Percentiles rank a stretch among this genome's conserved stretches.
phyloP scores from a whole-genome alignment of 2,329 filamentous ascomycete species.

The Dendrostoma leiphaemia region DNA sequence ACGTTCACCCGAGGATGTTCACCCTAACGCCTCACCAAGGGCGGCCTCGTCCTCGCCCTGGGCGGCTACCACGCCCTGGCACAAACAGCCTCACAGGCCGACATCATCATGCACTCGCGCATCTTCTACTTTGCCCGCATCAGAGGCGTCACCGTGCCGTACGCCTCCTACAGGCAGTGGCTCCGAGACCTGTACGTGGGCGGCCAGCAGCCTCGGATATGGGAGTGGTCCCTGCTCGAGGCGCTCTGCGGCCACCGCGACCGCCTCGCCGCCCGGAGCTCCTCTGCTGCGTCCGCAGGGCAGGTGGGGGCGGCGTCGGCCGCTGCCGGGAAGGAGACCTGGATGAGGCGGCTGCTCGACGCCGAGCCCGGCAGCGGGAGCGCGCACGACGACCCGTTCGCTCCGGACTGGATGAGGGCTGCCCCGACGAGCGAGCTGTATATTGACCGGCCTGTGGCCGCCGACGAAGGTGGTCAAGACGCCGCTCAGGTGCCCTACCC shows the following conservation, averaged over 20 bases:
- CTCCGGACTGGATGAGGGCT: constrained; percentile 45
- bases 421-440: constrained; percentile 48
- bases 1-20: neutral
- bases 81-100: constrained; percentile 17
- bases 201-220: constrained; percentile 27
- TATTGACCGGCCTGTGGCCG: constrained; percentile 36
- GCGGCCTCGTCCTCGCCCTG: constrained; percentile 17
- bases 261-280: constrained; percentile 8
- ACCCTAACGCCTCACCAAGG: neutral
- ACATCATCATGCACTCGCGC: constrained; percentile 19
- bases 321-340: constrained; percentile 11
- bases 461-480: constrained; percentile 19
- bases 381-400: constrained; percentile 3
- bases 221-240: constrained; percentile 19
- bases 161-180: constrained; percentile 67
- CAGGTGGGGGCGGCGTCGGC: neutral
- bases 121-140: constrained; percentile 62
- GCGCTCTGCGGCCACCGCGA: constrained; percentile 23
- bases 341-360: constrained; percentile 10
- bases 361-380: neutral
- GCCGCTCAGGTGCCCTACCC: constrained; percentile 57
- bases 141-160: constrained; percentile 57
- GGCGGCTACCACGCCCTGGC: constrained; percentile 17
- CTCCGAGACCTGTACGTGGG: constrained; percentile 35
- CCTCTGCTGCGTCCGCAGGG: neutral